Conservation (phyloP, 768 basidiomycete species). For the Naganishia kalamii region DNA sequence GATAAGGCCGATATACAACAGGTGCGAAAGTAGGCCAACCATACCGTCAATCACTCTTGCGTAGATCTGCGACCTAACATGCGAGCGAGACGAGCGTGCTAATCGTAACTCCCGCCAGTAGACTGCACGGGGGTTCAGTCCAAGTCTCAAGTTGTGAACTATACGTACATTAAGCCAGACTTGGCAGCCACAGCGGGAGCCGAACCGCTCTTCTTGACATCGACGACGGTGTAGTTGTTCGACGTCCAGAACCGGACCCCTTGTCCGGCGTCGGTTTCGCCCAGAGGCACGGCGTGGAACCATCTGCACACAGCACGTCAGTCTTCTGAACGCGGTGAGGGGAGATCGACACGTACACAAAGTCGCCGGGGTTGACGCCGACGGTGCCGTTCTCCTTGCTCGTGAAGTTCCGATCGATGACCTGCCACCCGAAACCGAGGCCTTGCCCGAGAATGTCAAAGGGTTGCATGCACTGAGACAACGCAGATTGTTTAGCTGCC, state of each 20-base stretch:
- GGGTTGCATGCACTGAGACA: background rate
- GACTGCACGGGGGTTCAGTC: background rate
- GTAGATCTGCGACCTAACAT: no score
- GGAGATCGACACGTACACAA: background rate
- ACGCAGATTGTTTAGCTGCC: background rate
- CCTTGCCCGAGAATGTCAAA: background rate
- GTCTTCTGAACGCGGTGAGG: no score
- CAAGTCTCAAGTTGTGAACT: no score
- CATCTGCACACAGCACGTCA: background rate
- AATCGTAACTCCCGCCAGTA: background rate
- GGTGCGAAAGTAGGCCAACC: no score
- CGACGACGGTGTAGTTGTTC: background rate
- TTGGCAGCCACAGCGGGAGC: background rate
- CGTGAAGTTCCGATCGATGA: background rate
- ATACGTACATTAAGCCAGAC: background rate
- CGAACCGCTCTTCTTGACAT: background rate
- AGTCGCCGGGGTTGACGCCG: background rate
- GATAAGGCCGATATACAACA: no score
- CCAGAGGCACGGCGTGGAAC: background rate
- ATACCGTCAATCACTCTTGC: no score
- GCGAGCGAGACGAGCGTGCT: background rate
- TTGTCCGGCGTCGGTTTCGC: no score
- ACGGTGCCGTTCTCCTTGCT: background rate
- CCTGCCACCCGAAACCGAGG: background rate
- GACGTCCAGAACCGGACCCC: background rate